These are phyloP conservation scores for Trichomonas tenax DNA, from an alignment of 208 protist species.

Conservation along the genomic window DNA sequence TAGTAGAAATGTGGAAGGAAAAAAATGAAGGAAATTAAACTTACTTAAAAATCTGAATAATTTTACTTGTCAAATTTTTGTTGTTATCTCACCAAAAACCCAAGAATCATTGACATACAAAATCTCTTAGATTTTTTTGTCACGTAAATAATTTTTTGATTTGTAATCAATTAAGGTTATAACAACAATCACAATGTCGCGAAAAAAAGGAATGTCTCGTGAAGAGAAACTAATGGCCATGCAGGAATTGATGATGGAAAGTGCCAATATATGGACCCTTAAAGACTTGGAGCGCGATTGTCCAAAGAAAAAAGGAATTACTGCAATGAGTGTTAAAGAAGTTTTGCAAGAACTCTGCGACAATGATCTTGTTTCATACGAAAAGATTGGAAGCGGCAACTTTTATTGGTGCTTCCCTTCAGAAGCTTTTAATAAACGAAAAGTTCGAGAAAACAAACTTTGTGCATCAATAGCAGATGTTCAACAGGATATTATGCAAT, in stretches of 20 bases:
- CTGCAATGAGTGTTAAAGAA: background rate
- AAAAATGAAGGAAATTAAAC: no score
- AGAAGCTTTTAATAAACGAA: conserved; percentile 2
- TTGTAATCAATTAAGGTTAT: no score
- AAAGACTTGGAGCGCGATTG: background rate
- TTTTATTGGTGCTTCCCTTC: conserved; percentile 13
- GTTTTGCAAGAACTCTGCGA: background rate
- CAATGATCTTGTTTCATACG: background rate
- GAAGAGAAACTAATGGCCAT: background rate
- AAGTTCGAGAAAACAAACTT: background rate
- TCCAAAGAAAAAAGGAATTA: conserved; percentile 6
- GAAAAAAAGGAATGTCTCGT: background rate
- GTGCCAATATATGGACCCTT: background rate
- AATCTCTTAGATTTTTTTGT: no score
- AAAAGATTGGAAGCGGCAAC: conserved; percentile 13
- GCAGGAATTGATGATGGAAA: background rate
- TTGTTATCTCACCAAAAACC: no score
- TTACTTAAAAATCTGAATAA: no score
- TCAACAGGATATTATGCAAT: background rate
- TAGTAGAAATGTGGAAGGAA: no score
- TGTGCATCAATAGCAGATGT: background rate
- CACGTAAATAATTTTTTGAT: no score
- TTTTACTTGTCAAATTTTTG: no score
- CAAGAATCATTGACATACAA: no score
- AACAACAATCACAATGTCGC: background rate